A percentile compares a stretch with the other conserved stretches of the same genome.
Evolutionary conservation across 192 early-diverging fungal genomes (phyloP).

Genomic region (Dimargaris xerosporica): DNA sequence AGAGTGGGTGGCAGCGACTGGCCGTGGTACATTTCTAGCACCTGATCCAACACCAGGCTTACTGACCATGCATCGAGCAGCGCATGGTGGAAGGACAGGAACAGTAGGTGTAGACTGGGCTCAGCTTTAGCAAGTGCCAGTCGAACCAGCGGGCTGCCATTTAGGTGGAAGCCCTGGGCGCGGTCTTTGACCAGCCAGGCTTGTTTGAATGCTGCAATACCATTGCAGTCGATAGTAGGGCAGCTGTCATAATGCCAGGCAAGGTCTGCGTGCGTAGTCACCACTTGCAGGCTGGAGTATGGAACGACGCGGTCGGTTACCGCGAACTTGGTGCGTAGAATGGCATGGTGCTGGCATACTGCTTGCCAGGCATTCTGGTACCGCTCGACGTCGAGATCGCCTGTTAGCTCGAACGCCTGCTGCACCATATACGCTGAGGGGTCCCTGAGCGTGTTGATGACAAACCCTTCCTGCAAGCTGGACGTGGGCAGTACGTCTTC

Average conservation of each 20-base stretch:
- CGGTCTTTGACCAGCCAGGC: neutral
- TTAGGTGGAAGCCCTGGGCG: neutral
- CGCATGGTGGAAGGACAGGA: neutral
- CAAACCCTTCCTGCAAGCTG: neutral
- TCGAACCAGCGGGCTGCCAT: neutral
- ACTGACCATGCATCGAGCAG: no score
- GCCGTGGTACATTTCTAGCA: no score
- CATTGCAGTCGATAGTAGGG: neutral
- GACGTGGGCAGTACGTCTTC: neutral
- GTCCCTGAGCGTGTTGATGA: neutral
- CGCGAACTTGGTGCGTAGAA: neutral
- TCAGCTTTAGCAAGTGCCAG: neutral
- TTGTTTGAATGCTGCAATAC: neutral
- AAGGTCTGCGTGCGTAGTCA: neutral
- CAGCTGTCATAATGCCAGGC: neutral
- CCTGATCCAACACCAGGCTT: no score
- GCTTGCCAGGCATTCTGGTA: neutral
- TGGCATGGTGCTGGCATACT: neutral
- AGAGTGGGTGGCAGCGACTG: no score
- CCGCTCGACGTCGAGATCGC: neutral
- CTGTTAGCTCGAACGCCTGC: neutral
- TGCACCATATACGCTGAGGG: slow-evolving; percentile 9
- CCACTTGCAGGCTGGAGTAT: neutral
- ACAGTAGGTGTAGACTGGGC: neutral
- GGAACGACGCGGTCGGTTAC: no score